Base-by-base conservation (phyloP, 2,329 filamentous ascomycete species). In the Colletotrichum scovillei region DNA sequence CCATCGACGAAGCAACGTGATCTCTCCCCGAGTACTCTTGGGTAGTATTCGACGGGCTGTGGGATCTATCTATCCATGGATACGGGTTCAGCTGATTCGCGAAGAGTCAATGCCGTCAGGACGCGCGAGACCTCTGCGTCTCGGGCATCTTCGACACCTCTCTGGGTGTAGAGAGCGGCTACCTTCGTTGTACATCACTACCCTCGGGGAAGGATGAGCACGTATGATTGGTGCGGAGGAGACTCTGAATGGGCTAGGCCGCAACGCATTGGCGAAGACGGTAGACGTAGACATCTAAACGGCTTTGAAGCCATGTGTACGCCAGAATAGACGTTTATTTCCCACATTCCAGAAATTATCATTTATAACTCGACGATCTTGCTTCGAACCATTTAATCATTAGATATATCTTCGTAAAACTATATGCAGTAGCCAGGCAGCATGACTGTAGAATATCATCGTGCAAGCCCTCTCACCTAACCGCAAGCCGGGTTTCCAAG, bases 351-450 rank as follows among this genome's bases (percentile, higher is more conserved):
- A 8, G 26, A 19, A 42, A 35, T 16, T 6, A 35, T 26, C 19
- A 5, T 30, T 46, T 11, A 8, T 3, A 26, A n/a, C 16, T 42
- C 52, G 5, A 46, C n/a, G 24, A 28, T n/a, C 30, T 11, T 5
- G 9, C 49, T 62, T 28, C 8, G 24, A 57, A 68, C 55, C 28
- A 28, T 72, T 60, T 57, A 62, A 49, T 73, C 71, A 71, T 73
- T 72, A 72, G 30, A 53, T 65, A 57, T 64, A 38, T 62, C 56
- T 70, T 65, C 63, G 63, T 65, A 65, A 62, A 63, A 58, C 53
- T 73, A 73, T 73, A n/a, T 71, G 49, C 56, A 64, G 53, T 46
- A 32, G 46, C 65, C 58, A 58, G 28, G 19, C 46, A 24, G 19
- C 59, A 57, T 57, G 67, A 28, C 49, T 9, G 8, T 22, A 62